Base-by-base conservation (phyloP, 768 basidiomycete species). In the Asterophora parasitica region DNA sequence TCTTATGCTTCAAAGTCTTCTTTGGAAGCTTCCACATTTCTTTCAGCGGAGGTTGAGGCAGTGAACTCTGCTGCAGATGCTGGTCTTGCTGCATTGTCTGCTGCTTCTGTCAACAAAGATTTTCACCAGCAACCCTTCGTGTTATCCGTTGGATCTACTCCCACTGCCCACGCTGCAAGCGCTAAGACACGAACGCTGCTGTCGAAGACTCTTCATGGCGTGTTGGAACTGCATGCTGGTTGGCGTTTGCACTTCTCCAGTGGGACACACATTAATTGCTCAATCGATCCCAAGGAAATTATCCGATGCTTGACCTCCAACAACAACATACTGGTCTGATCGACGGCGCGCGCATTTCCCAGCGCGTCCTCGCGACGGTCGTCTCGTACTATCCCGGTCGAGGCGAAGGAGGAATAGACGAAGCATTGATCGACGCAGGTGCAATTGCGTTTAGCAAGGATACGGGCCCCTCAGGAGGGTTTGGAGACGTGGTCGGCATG, bases 401-500 rank as follows among this genome's bases (percentile, higher is more conserved):
- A 49, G 81, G 81, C 7, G 71, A 60, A 17, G 67, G 72, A 32
- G 84, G 81, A 1, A 61, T 67, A 40, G 86, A 88, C 58, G 87
- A 91, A 61, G 87, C 85, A 3, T 67, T 92, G 69, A 82, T 75
- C 47, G 90, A 95, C 64, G 86, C 85, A 7, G 92, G 90, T 5
- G 88, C 79, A 2, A 80, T 92, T 51, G 90, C 88, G 3, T 85
- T 94, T 70, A 90, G 87, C 62, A 92, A 91, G 65, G 92, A 92
- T 63, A 83, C 74, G 0, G 92, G 91, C 0, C 84, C 80, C 2
- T 81, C 76, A 20, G 77, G 77, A 7, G 82, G 79, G 4, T 90
- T 75, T 58, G 90, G 92, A 4, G 79, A 86, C 28, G 77, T 91
- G 2, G 62, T 88, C 32, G 82, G 81, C 8, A 77, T 73, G 58